Evolutionary conservation across 306 rosid species (phyloP).

Genomic region (Cicer chorassanicum): DNA sequence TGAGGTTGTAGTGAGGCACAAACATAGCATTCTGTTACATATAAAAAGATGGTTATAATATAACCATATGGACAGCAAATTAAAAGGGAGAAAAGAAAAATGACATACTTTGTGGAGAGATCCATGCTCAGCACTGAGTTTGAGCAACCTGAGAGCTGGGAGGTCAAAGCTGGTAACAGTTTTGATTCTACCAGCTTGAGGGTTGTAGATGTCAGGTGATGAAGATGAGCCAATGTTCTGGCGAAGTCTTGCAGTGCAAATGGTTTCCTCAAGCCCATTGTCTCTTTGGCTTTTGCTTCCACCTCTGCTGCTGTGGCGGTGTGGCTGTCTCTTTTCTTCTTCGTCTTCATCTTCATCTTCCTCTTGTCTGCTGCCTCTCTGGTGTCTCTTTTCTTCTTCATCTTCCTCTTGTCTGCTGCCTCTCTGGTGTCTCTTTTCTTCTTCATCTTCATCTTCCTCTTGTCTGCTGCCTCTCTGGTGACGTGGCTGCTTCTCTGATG

Average conservation of each 20-base stretch:
- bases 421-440: background rate
- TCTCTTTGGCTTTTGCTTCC: background rate
- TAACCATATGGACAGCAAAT: background rate
- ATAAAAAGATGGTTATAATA: background rate
- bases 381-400: background rate
- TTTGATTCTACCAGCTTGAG: conserved; percentile 53
- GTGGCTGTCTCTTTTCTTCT: background rate
- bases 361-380: background rate
- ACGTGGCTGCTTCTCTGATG: conserved; percentile 26
- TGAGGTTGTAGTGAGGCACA: conserved; percentile 66
- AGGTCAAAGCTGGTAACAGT: conserved; percentile 50
- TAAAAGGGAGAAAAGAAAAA: background rate
- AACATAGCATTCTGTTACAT: conserved; percentile 56
- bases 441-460: background rate
- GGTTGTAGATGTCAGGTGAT: conserved; percentile 56
- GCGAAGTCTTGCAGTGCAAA: conserved; percentile 50
- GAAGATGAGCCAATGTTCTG: conserved; percentile 52
- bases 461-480: background rate
- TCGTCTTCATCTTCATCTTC: background rate
- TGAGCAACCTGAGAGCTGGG: conserved; percentile 50
- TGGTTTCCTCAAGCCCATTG: conserved; percentile 56
- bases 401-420: background rate
- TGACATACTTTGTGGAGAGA: conserved; percentile 41
- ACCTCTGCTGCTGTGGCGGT: background rate
- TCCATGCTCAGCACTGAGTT: conserved; percentile 59